Evolutionary conservation across 768 basidiomycete genomes (phyloP).

Genomic region (Crucibulum laeve): DNA sequence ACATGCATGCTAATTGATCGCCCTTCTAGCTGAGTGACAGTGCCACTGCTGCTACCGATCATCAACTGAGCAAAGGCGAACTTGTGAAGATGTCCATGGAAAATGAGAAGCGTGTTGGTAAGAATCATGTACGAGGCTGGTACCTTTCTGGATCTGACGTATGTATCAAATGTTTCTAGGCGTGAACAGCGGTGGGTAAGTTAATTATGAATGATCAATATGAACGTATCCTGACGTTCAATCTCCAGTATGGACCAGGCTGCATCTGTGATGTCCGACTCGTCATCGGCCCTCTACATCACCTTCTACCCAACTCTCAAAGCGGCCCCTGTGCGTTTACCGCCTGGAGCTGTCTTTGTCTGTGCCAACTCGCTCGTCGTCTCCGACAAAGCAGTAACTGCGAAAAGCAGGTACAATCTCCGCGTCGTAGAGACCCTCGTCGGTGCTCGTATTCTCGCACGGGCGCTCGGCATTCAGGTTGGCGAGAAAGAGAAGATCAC

Average conservation of each 20-base stretch:
- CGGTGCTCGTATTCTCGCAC: slow-evolving; percentile 70
- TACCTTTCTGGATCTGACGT: neutral
- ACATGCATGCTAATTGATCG: neutral
- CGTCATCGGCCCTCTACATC: slow-evolving; percentile 72
- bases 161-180: slow-evolving; percentile 21
- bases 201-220: slow-evolving; percentile 1
- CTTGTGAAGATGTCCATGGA: slow-evolving; percentile 79
- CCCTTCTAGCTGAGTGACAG: slow-evolving; percentile 13
- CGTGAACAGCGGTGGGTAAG: slow-evolving; percentile 77
- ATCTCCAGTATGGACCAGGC: slow-evolving; percentile 81
- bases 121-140: slow-evolving; percentile 7
- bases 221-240: slow-evolving; percentile 2
- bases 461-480: slow-evolving; percentile 43
- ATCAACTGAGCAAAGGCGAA: slow-evolving; percentile 64
- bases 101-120: slow-evolving; percentile 80
- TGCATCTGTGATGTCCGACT: slow-evolving; percentile 74
- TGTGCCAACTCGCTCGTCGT: slow-evolving; percentile 83
- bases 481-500: slow-evolving; percentile 52
- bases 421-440: slow-evolving; percentile 90
- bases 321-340: slow-evolving; percentile 64
- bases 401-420: slow-evolving; percentile 79
- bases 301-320: slow-evolving; percentile 74
- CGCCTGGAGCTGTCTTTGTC: slow-evolving; percentile 56
- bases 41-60: too few relatives aligned
- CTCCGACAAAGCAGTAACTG: slow-evolving; percentile 74